phyloP scores from a whole-genome alignment of 2,329 filamentous ascomycete species.

The Colletotrichum coccodes region DNA sequence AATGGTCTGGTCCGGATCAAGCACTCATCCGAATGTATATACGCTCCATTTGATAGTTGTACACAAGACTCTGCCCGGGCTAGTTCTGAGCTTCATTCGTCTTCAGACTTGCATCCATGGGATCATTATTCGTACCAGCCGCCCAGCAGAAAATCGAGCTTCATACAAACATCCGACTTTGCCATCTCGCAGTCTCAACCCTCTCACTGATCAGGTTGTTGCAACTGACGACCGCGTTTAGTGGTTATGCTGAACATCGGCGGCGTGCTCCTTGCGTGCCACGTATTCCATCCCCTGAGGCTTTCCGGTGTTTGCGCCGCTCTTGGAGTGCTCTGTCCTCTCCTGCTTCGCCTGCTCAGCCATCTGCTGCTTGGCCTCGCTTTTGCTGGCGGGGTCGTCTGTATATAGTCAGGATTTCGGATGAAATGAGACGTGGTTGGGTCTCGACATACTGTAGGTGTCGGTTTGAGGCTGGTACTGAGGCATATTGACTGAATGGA shows the following conservation, averaged over 20 bases:
- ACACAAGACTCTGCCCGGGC: too few relatives aligned
- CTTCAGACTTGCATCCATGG: too few relatives aligned
- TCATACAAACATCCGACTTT: neutral
- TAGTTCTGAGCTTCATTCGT: too few relatives aligned
- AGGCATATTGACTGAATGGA: neutral
- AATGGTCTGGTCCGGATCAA: too few relatives aligned
- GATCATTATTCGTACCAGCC: too few relatives aligned
- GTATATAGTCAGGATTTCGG: neutral
- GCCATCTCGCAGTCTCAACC: neutral
- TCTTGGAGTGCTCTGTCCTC: slow-evolving; percentile 20
- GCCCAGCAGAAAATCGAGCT: neutral
- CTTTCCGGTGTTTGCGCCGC: slow-evolving; percentile 16
- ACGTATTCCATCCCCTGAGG: slow-evolving; percentile 5
- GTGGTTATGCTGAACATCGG: slow-evolving; percentile 1
- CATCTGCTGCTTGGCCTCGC: slow-evolving; percentile 11
- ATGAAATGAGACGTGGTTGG: too few relatives aligned
- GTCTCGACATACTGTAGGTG: slow-evolving; percentile 15
- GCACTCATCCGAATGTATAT: too few relatives aligned
- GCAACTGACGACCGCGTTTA: neutral
- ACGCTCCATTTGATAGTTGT: too few relatives aligned
- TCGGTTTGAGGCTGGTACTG: slow-evolving; percentile 14
- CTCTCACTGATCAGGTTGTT: neutral
- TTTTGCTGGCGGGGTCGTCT: slow-evolving; percentile 14
- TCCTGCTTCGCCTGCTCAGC: neutral
- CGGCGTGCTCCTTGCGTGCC: slow-evolving; percentile 14